Evolutionary conservation across 345 rosid genomes (phyloP).

Genomic region (Anacardium occidentale): DNA sequence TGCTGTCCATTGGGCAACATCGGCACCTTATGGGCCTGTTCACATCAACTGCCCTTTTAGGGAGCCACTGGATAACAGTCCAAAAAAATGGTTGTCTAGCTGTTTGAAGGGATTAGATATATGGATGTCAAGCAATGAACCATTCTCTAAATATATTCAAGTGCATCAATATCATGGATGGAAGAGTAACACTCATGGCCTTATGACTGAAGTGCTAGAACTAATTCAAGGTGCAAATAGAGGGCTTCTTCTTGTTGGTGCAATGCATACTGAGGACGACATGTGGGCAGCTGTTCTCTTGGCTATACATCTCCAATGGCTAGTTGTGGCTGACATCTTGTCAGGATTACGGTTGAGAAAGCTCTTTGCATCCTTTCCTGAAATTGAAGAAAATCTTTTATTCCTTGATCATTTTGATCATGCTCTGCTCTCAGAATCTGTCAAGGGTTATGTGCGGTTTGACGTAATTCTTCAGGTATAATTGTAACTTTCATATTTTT

Average conservation of each 20-base stretch:
- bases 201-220: constrained; percentile 54
- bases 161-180: constrained; percentile 41
- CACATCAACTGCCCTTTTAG: constrained; percentile 92
- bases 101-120: constrained; percentile 77
- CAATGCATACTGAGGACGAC: constrained; percentile 74
- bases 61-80: constrained; percentile 76
- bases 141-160: constrained; percentile 75
- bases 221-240: constrained; percentile 48
- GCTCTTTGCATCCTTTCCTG: constrained; percentile 46
- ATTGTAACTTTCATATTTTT: not conserved
- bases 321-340: constrained; percentile 83
- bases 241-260: constrained; percentile 75
- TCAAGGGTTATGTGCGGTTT: constrained; percentile 50
- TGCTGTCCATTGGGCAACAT: constrained; percentile 76
- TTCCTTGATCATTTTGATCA: constrained; percentile 89
- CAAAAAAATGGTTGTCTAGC: constrained; percentile 52
- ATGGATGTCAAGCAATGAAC: constrained; percentile 71
- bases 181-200: constrained; percentile 25
- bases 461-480: constrained; percentile 85
- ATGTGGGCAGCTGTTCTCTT: constrained; percentile 86
- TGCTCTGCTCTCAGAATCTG: constrained; percentile 69
- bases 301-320: constrained; percentile 85
- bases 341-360: constrained; percentile 90
- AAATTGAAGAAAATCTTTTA: constrained; percentile 38
- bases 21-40: constrained; percentile 79